A percentile compares a stretch with the other conserved stretches of the same genome.
These are phyloP conservation scores for Gardenia jasminoides DNA, from an alignment of 257 asterid genomes.

Conservation along the genomic window DNA sequence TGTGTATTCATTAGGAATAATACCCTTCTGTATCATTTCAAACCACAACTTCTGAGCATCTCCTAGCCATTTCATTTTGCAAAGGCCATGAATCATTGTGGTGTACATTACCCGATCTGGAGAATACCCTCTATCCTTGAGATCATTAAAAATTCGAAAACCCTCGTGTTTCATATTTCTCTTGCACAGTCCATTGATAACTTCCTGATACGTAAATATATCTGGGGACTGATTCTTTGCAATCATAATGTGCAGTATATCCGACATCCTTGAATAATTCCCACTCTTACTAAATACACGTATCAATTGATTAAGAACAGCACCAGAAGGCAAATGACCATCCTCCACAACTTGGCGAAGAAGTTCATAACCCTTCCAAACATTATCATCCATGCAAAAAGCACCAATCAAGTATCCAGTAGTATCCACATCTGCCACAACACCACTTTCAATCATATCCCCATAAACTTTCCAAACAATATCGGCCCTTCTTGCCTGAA, in stretches of 20 bases:
- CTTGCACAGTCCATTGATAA: slow-evolving; percentile 53
- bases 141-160: slow-evolving; percentile 54
- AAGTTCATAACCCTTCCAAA: slow-evolving; percentile 49
- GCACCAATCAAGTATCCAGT: slow-evolving; percentile 57
- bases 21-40: slow-evolving; percentile 63
- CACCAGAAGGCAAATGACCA: slow-evolving; percentile 46
- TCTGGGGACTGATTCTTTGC: slow-evolving; percentile 48
- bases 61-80: slow-evolving; percentile 45
- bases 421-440: slow-evolving; percentile 44
- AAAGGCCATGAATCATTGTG: slow-evolving; percentile 60
- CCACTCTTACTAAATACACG: slow-evolving; percentile 43
- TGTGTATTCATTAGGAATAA: slow-evolving; percentile 50
- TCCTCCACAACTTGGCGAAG: slow-evolving; percentile 52
- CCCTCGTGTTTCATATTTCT: slow-evolving; percentile 47
- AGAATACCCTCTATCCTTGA: slow-evolving; percentile 67
- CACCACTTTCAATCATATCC: slow-evolving; percentile 47
- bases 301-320: slow-evolving; percentile 44
- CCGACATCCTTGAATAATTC: slow-evolving; percentile 49
- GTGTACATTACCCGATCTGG: slow-evolving; percentile 70
- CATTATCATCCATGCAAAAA: slow-evolving; percentile 50
- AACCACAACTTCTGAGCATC: slow-evolving; percentile 63
- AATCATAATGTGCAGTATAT: slow-evolving; percentile 66
- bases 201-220: slow-evolving; percentile 57
- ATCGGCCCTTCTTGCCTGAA: slow-evolving; percentile 39
- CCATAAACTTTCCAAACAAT: slow-evolving; percentile 54